phyloP scores from a whole-genome alignment of 768 basidiomycete genomes.

The Mycena pura region DNA sequence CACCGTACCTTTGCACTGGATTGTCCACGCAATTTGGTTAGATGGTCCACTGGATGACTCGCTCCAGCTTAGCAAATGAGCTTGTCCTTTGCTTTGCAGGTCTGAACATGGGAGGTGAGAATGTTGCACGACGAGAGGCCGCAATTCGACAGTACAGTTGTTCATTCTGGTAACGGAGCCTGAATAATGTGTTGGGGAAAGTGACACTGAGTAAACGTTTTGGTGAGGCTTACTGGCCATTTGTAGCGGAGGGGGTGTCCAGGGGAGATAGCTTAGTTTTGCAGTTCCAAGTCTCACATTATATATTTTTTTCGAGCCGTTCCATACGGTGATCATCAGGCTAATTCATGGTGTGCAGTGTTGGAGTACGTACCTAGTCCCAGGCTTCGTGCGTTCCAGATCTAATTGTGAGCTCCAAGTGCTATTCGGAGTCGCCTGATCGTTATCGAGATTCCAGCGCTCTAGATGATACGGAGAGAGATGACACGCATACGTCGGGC shows the following conservation, averaged over 20 bases:
- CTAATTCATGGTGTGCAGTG: background rate
- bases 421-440: background rate
- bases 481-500: conserved; percentile 10
- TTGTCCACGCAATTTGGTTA: conserved; percentile 54
- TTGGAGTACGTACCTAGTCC: conserved; percentile 4
- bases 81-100: conserved; percentile 40
- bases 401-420: conserved; percentile 9
- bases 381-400: conserved; percentile 14
- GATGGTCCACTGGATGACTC: conserved; percentile 49
- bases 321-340: conserved; percentile 8
- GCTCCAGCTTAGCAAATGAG: conserved; percentile 47
- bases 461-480: conserved; percentile 9
- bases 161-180: conserved; percentile 40
- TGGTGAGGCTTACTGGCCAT: conserved; percentile 13
- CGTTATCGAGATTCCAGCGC: background rate
- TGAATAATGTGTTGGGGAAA: conserved; percentile 14
- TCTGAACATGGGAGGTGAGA: conserved; percentile 32
- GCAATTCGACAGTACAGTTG: conserved; percentile 9
- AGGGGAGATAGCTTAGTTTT: background rate
- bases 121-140: background rate
- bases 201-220: background rate
- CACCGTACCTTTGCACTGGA: conserved; percentile 63
- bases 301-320: conserved; percentile 12
- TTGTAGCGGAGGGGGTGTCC: conserved; percentile 2
- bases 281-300: background rate